Evolutionary conservation across 2,329 filamentous ascomycete species (phyloP), one percentile per base, ranked within the genome.

Genomic region (Ophiocordyceps sinensis): DNA sequence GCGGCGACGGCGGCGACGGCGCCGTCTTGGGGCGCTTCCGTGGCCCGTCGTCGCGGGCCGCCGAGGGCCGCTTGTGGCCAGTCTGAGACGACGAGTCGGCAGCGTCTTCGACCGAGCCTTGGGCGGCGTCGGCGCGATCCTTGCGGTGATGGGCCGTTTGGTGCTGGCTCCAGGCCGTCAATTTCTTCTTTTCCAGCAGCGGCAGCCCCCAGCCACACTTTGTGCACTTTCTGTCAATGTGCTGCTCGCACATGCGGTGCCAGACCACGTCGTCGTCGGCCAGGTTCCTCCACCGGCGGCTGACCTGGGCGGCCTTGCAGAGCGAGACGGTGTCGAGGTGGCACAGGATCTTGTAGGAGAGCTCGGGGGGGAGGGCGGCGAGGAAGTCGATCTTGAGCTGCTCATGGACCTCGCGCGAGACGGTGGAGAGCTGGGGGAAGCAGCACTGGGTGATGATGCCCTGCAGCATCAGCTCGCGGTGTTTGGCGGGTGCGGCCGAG

Each of bases 231-330:
- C 86, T 72, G 57, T 93, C 85, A 51, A 95, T 93, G 59, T 94
- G 88, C 57, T 96, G 89, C 60, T 94, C 87, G 57, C 91, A 98
- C 88, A 96, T 95, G 48, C 82, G 83, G 56, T 95, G 63, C 91
- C 91, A 98, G 4, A 98, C 89, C 9, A 94, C 83, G 59, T 98
- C 89, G 55, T 95, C 89, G 53, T 96, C 91, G n/a, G 91, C 89
- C 34, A 98, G 67, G 43, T 76, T 76, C 46, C 85, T 75, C 91
- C 91, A 98, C 51, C 81, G 74, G 44, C 79, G 77, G 57, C 86
- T 95, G 42, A 98, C 91, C 60, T 95, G 88, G 0, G 91, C 86
- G 1, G 91, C 89, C 59, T 94, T 94, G 68, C 91, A 96, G 0
- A 98, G 72, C 1, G 89, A 95, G 2, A 84, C 82, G 1, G 89